Evolutionary conservation across 1,139 yeast species (phyloP).

Genomic region (Hyphopichia wangnamkhiaoensis): DNA sequence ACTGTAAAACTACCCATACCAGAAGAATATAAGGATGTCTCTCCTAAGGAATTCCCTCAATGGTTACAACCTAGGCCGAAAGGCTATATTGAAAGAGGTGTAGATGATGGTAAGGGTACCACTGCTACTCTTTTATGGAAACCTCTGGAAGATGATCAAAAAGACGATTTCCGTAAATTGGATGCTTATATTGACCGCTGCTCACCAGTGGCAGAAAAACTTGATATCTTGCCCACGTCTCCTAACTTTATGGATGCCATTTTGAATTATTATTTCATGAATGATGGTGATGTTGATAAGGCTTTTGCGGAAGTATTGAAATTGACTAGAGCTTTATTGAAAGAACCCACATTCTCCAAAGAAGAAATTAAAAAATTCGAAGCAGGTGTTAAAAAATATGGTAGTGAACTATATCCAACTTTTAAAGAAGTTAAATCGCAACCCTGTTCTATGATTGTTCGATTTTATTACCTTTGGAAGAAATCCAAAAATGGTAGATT

Average conservation of each 20-base stretch:
- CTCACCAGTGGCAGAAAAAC: constrained; percentile 53
- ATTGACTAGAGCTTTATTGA: constrained; percentile 58
- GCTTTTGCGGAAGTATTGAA: constrained; percentile 43
- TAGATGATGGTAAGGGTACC: constrained; percentile 51
- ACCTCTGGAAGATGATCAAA: constrained; percentile 35
- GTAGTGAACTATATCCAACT: constrained; percentile 80
- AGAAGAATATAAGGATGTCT: constrained; percentile 38
- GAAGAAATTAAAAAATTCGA: constrained; percentile 73
- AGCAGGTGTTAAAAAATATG: constrained; percentile 69
- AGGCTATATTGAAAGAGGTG: constrained; percentile 88
- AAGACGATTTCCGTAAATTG: constrained; percentile 35
- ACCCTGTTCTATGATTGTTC: constrained; percentile 72
- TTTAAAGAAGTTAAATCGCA: constrained; percentile 68
- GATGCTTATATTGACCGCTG: constrained; percentile 60
- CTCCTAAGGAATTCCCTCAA: constrained; percentile 56
- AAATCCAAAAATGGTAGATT: constrained; percentile 72
- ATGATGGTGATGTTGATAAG: constrained; percentile 47
- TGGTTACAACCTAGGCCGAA: constrained; percentile 81
- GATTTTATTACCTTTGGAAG: constrained; percentile 90
- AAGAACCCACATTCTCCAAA: constrained; percentile 71
- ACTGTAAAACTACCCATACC: constrained; percentile 46
- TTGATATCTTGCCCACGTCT: constrained; percentile 49
- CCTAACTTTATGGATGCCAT: constrained; percentile 84
- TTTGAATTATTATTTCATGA: constrained; percentile 52
- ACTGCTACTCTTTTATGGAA: constrained; percentile 76